Base-by-base conservation (phyloP, 108 stramenopile genomes). In the Conticribra weissflogii region DNA sequence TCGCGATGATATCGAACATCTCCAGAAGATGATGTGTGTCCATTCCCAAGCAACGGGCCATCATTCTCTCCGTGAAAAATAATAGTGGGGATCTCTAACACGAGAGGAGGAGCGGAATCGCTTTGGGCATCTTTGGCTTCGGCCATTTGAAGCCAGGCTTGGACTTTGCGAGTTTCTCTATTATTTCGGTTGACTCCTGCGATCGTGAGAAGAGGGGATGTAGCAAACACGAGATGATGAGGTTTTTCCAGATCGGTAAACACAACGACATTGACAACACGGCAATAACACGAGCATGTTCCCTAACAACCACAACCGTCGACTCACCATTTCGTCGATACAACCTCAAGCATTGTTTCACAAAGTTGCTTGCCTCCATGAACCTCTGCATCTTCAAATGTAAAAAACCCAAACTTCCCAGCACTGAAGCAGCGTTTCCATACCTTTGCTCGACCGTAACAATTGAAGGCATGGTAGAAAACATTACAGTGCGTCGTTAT, bases 401-500 rank as follows among this genome's bases (percentile, higher is more conserved):
- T 22, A 76, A 50, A 41, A 68, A 76, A 21, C 75, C 75, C 18
- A 76, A 57, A 62, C 75, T 76, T 32, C 75, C 75, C 54, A 76
- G 29, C 2, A 69, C 75, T 29, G 65, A 66, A 28, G 75, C 75
- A 23, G 66, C 36, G 45, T 76, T 66, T 5, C 67, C 24, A 63
- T 63, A 18, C 63, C 62, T 22, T 63, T 68, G 21, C 55, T 76
- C 7, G 75, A 68, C 50, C 75, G 45, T 46, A 76, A 22, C 41
- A 76, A 19, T 53, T 76, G 59, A 33, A 76, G 67, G 17, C 66
- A 51, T 3, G 75, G 75, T 36, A 76, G 59, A 48, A 76, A 76
- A 63, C 75, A 76, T 1, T 76, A 34, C 34, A 76, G 41, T n/a
- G 75, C 67, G 33, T 68, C 54, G 41, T 27, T 63, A 62, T 76